Evolutionary conservation across 345 rosid species (phyloP).

Genomic region (Hibiscus mutabilis): DNA sequence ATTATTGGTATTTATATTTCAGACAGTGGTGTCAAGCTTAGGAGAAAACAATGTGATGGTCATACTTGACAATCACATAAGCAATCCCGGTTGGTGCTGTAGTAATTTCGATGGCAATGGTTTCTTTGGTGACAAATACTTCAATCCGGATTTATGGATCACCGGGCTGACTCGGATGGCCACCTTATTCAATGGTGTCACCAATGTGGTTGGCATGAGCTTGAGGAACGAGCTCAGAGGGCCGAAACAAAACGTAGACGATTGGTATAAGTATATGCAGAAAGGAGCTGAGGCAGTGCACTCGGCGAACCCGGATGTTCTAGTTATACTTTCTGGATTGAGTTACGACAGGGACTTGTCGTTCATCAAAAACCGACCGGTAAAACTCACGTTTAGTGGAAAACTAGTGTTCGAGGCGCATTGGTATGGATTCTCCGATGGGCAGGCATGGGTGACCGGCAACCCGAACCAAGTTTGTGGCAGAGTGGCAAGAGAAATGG

Average conservation of each 20-base stretch:
- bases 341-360: slow-evolving; percentile 66
- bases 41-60: slow-evolving; percentile 71
- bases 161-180: slow-evolving; percentile 66
- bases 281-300: slow-evolving; percentile 91
- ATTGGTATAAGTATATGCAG: slow-evolving; percentile 93
- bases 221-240: slow-evolving; percentile 95
- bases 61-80: slow-evolving; percentile 86
- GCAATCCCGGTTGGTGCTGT: slow-evolving; percentile 96
- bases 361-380: slow-evolving; percentile 39
- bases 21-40: slow-evolving; percentile 78
- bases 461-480: slow-evolving; percentile 80
- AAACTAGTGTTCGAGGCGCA: slow-evolving; percentile 80
- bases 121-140: slow-evolving; percentile 84
- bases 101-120: slow-evolving; percentile 69
- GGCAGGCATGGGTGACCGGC: slow-evolving; percentile 58
- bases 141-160: slow-evolving; percentile 70
- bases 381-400: slow-evolving; percentile 43
- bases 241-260: slow-evolving; percentile 58
- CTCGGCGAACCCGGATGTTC: slow-evolving; percentile 73
- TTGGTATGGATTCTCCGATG: slow-evolving; percentile 75
- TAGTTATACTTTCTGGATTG: slow-evolving; percentile 83
- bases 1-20: slow-evolving; percentile 4
- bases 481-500: slow-evolving; percentile 40
- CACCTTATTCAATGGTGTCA: slow-evolving; percentile 44
- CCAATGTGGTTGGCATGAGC: slow-evolving; percentile 86